Percentiles rank a stretch among this genome's conserved stretches.
Evolutionary conservation across 768 basidiomycete species (phyloP).

Genomic region (Podaxis rugospora): DNA sequence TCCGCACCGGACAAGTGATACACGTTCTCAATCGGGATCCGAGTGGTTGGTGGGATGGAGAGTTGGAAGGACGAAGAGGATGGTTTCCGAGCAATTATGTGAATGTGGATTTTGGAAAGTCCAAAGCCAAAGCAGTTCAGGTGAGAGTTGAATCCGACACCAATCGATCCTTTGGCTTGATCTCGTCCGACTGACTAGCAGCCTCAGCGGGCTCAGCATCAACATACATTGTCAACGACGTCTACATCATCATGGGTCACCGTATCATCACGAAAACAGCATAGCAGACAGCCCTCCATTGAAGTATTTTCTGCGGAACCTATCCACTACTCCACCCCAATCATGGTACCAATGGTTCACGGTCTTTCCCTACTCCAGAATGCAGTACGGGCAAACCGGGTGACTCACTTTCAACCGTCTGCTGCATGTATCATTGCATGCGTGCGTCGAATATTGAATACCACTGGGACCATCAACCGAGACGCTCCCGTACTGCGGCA

Average conservation of each 20-base stretch:
- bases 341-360: conserved; percentile 83
- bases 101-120: conserved; percentile 55
- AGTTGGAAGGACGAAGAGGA: conserved; percentile 81
- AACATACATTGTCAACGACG: conserved; percentile 44
- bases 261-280: conserved; percentile 29
- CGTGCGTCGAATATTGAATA: conserved; percentile 80
- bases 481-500: conserved; percentile 70
- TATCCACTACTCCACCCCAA: conserved; percentile 65
- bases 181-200: conserved; percentile 9
- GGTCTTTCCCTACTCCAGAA: conserved; percentile 82
- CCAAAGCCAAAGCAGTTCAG: conserved; percentile 27
- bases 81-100: conserved; percentile 99
- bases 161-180: conserved; percentile 1
- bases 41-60: conserved; percentile 99
- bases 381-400: conserved; percentile 73
- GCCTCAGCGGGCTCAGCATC: conserved; percentile 38
- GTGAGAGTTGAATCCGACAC: conserved; percentile 26
- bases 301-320: conserved; percentile 44
- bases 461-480: conserved; percentile 79
- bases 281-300: conserved; percentile 40
- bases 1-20: conserved; percentile 88
- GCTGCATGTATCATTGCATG: conserved; percentile 94
- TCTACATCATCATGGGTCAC: conserved; percentile 55
- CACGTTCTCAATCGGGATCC: conserved; percentile 83
- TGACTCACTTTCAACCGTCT: conserved; percentile 87